Conservation (phyloP, 805 yeast species). For the Metschnikowia anglica region DNA sequence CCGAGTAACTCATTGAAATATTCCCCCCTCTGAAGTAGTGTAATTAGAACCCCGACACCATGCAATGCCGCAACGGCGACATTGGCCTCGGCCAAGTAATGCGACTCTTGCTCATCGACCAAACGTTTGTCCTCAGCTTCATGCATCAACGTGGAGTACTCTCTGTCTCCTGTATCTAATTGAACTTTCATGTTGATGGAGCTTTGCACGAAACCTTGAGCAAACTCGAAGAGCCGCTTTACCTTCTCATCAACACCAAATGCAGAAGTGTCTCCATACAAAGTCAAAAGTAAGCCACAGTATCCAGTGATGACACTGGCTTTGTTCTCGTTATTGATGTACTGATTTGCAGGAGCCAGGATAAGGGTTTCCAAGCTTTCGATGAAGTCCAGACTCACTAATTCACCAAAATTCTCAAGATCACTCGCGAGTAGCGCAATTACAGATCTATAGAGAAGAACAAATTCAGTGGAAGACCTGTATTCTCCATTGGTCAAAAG, state of each 20-base stretch:
- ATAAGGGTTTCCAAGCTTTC: slow-evolving; percentile 28
- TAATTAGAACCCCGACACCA: slow-evolving; percentile 45
- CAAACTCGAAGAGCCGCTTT: slow-evolving; percentile 43
- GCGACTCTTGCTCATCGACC: slow-evolving; percentile 32
- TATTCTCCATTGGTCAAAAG: slow-evolving; percentile 34
- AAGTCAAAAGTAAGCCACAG: slow-evolving; percentile 39
- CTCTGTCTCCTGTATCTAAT: slow-evolving; percentile 43
- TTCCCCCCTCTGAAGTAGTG: slow-evolving; percentile 45
- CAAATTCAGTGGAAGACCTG: slow-evolving; percentile 41
- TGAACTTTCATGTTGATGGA: slow-evolving; percentile 31
- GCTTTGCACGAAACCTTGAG: slow-evolving; percentile 39
- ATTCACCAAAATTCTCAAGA: slow-evolving; percentile 49
- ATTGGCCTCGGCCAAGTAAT: slow-evolving; percentile 33
- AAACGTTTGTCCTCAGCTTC: slow-evolving; percentile 38
- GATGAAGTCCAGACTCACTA: slow-evolving; percentile 34
- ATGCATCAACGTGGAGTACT: slow-evolving; percentile 39
- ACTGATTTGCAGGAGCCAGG: slow-evolving; percentile 33
- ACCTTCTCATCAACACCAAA: slow-evolving; percentile 50
- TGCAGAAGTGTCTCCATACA: slow-evolving; percentile 49
- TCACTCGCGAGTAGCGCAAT: slow-evolving; percentile 48
- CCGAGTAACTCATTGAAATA: slow-evolving; percentile 40
- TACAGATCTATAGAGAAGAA: slow-evolving; percentile 40
- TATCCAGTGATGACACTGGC: slow-evolving; percentile 39
- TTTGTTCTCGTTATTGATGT: slow-evolving; percentile 40
- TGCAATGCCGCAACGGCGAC: slow-evolving; percentile 47